Base-by-base conservation (phyloP, 2,329 filamentous ascomycete genomes). In the Colletotrichum musae region DNA sequence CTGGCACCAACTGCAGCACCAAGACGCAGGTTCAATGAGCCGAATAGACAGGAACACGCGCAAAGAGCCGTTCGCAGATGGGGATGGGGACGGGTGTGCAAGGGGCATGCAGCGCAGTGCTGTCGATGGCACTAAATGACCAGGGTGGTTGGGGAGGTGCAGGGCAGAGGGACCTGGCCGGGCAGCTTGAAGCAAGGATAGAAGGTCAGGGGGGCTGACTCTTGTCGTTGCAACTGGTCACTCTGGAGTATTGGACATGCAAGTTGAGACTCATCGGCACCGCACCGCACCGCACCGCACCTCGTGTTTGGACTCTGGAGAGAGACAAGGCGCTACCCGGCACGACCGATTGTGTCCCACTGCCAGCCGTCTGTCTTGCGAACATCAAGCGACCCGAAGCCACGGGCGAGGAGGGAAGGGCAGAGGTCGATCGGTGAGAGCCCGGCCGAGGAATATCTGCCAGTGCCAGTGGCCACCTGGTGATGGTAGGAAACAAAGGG, bases 71-170 rank as follows among this genome's bases (percentile, higher is more conserved):
- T 48, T 63, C n/a, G 60, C 60, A 63, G 28, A 48, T 57, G 61
- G 52, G 43, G 52, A 43, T 24, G 12, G 13, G 41, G 65, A 53
- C 53, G 61, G 65, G 28, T 45, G 61, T 65, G 65, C 65, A 68
- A 64, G 65, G 65, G 65, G 54, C n/a, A 18, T 65, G 65, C 60
- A 68, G 65, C 53, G 51, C 36, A 45, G 64, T 36, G 51, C 56
- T 62, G 50, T 36, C 50, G 36, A 58, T 67, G 15, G 51, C 52
- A 67, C 50, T 41, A 10, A 18, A 51, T 2, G 57, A 66, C 57
- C 6, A 16, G 58, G 58, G 58, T 32, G 51, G 21, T 28, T 39
- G 41, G 58, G 58, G 47, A 60, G 21, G 45, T 39, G 41, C 57
- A 58, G 57, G 57, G 57, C 24, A 50, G 18, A 18, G 32, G n/a